Evolutionary conservation across 331 rosid genomes (phyloP), one percentile per base, ranked within the genome.

Genomic region (Pyrus hybrid): DNA sequence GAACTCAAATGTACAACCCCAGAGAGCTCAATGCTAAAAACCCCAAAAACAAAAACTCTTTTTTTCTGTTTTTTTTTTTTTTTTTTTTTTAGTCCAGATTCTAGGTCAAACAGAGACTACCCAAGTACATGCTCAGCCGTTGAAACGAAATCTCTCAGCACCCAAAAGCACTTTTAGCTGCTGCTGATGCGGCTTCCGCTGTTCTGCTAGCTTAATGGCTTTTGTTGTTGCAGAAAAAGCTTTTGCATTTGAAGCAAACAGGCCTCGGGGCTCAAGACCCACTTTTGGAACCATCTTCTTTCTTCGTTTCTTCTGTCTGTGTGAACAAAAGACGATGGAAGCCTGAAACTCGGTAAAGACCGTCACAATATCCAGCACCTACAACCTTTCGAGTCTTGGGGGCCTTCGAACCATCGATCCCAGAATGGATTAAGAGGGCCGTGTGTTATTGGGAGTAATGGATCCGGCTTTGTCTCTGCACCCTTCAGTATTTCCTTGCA

Each of bases 331-430:
- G 64, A n/a, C 18, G 43, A 30, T 45, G 63, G 32, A 73, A 63
- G 73, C 43, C 29, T 61, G 35, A 66, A 33, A 68, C 67, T 29
- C 33, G 41, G 79, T 83, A 64, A 70, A 30, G 21, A 67, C 67
- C 71, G 64, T 90, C 88, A 92, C 76, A 92, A 83, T 73, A 92
- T 87, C 96, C 88, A 88, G 88, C 99, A 94, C 84, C 88, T 86
- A 88, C 96, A 93, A 72, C 89, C 88, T 78, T 85, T 87, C 7
- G 91, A 82, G 30, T 87, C 93, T 85, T 85, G 91, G 5, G 91
- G 92, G 3, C 93, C 95, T 81, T 94, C 99, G 53, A 94, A 94
- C 99, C 99, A 94, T 77, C 96, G 83, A 81, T 94, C 99, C 97
- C 99, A 92, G 6, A 73, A 56, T 32, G 91, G 88, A 86, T 84